Evolutionary conservation across 1,284 basidiomycete genomes (phyloP), one percentile per base, ranked within the genome.

Genomic region (Sanguinoderma infundibulare): DNA sequence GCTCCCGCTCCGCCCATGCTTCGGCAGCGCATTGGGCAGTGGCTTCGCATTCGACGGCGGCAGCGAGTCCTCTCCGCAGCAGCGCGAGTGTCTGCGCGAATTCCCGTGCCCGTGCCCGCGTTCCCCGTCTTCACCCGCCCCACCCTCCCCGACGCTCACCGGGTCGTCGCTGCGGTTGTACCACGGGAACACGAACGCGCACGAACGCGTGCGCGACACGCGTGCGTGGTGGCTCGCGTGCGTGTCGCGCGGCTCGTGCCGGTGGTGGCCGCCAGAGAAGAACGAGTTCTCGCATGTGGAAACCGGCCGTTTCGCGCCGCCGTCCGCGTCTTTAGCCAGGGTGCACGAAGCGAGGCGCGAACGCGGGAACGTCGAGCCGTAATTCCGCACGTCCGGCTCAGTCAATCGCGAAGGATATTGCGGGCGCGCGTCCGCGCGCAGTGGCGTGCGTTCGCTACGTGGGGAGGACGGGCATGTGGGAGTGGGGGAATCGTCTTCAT

Each of bases 231-330:
- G 82, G 5, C 60, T 57, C 0, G 61, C 66, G 57, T 83, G 81
- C 24, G 67, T 50, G 15, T 52, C 57, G 49, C 77, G 73, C n/a
- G 70, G 52, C 64, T 83, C 81, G 60, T 81, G 74, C 53, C 82
- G 70, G 63, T 83, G 81, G 47, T 83, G 82, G 12, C 79, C 69
- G n/a, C 72, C 72, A 8, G 69, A 60, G 56, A 75, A 73, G 55
- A 76, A 70, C 14, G 58, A 57, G 17, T 69, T 58, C 10, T 36
- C 20, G 57, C 47, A 17, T 40, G 26, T 10, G n/a, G n/a, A n/a
- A n/a, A n/a, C n/a, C n/a, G n/a, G n/a, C n/a, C n/a, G n/a, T n/a
- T n/a, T n/a, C n/a, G n/a, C n/a, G n/a, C n/a, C n/a, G n/a, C n/a
- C n/a, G n/a, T n/a, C n/a, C n/a, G n/a, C n/a, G n/a, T n/a, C n/a